These are phyloP conservation scores for Fraxinus americana DNA, from an alignment of 257 asterid species.

Conservation along the genomic window DNA sequence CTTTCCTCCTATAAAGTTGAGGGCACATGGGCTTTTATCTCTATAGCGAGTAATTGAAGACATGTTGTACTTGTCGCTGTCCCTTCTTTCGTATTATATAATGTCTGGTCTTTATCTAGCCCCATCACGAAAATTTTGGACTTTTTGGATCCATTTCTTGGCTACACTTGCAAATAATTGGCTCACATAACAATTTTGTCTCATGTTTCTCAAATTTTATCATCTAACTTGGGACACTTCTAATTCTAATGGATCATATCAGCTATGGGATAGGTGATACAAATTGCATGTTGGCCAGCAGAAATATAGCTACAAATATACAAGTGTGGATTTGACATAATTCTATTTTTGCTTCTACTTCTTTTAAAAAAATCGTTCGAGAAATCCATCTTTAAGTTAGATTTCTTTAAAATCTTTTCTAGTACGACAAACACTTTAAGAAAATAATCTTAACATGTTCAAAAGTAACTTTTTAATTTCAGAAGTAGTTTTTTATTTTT, in stretches of 20 bases:
- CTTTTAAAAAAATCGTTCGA: too few relatives aligned
- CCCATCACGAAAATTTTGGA: constrained; percentile 41
- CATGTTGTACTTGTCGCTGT: constrained; percentile 36
- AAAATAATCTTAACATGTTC: too few relatives aligned
- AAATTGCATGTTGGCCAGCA: not conserved
- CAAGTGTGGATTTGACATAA: too few relatives aligned
- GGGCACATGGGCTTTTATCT: constrained; percentile 32
- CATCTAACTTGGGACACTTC: not conserved
- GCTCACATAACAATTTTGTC: not conserved
- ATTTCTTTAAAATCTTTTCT: too few relatives aligned
- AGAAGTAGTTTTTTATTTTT: too few relatives aligned
- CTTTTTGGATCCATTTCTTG: constrained; percentile 25
- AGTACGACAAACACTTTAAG: too few relatives aligned
- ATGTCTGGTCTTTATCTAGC: constrained; percentile 56
- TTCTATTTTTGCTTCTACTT: not conserved
- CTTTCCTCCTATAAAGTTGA: not conserved
- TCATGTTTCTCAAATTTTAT: constrained; percentile 32
- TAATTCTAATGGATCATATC: not conserved
- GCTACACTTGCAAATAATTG: constrained; percentile 34
- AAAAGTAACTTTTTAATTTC: too few relatives aligned
- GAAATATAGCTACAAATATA: not conserved
- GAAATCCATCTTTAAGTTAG: too few relatives aligned
- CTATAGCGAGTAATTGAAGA: constrained; percentile 28
- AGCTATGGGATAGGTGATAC: not conserved
- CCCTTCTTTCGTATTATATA: constrained; percentile 36